phyloP scores from a whole-genome alignment of 116 monocot genomes.

The Trichopus zeylanicus region DNA sequence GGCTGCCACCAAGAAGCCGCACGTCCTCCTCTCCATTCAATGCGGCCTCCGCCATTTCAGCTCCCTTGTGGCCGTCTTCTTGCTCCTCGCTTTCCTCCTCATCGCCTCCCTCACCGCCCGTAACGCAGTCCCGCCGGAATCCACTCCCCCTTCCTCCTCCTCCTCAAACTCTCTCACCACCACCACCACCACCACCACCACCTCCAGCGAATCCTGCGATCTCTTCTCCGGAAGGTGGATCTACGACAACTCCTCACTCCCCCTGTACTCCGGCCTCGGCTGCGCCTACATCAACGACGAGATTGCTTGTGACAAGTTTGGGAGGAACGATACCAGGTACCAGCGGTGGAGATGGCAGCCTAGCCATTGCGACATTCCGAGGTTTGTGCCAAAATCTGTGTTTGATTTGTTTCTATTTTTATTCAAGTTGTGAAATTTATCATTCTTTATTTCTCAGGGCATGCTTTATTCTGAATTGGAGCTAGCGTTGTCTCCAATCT shows the following conservation, averaged over 20 bases:
- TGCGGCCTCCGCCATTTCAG: conserved; percentile 1
- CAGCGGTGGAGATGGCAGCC: conserved; percentile 70
- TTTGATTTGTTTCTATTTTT: too few relatives aligned
- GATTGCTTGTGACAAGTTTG: conserved; percentile 54
- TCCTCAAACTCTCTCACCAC: too few relatives aligned
- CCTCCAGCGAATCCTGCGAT: conserved; percentile 2
- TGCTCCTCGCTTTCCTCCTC: conserved; percentile 1
- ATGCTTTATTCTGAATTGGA: too few relatives aligned
- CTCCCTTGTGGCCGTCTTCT: conserved; percentile 5
- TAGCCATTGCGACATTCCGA: conserved; percentile 39
- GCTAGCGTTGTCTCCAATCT: too few relatives aligned
- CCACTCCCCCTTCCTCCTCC: not conserved
- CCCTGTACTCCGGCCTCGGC: conserved; percentile 22
- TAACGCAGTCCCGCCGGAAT: not conserved
- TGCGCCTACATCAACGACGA: conserved; percentile 60
- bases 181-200: too few relatives aligned
- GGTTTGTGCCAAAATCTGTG: conserved; percentile 15
- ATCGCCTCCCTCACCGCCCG: not conserved
- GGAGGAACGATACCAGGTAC: conserved; percentile 48
- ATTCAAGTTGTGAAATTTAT: too few relatives aligned
- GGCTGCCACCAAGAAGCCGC: not conserved
- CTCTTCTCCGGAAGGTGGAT: conserved; percentile 27
- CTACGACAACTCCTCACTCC: conserved; percentile 16
- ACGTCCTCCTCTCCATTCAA: not conserved
- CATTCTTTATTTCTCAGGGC: not conserved